Conservation (phyloP, 1,284 basidiomycete genomes). For the Sanghuangporus baumii region DNA sequence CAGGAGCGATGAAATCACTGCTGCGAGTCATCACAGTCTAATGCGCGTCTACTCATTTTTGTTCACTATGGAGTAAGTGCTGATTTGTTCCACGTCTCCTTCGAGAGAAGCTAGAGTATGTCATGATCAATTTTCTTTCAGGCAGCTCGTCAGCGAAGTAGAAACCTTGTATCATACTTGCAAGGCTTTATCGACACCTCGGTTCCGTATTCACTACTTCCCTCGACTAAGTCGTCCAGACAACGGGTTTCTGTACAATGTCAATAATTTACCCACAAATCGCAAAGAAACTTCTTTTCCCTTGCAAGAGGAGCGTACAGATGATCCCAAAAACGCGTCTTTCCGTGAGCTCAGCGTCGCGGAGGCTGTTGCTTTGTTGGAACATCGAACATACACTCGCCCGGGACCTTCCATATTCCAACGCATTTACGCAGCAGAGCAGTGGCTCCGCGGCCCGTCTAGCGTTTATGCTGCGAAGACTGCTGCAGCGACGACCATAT, state of each 20-base stretch:
- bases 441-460: constrained; percentile 22
- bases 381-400: constrained; percentile 20
- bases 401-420: constrained; percentile 21
- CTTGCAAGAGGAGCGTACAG: not conserved
- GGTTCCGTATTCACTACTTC: constrained; percentile 29
- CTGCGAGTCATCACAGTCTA: constrained; percentile 19
- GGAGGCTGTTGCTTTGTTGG: constrained; percentile 28
- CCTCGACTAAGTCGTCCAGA: constrained; percentile 21
- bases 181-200: constrained; percentile 5
- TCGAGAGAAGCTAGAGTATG: not conserved
- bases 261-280: not conserved
- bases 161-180: constrained; percentile 22
- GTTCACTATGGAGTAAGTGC: constrained; percentile 25
- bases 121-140: constrained; percentile 1
- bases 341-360: constrained; percentile 21
- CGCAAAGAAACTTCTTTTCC: not conserved
- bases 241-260: not conserved
- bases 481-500: constrained; percentile 26
- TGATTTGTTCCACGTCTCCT: not conserved
- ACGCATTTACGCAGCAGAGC: constrained; percentile 23
- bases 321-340: constrained; percentile 7
- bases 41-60: constrained; percentile 28
- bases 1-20: constrained; percentile 6
- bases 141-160: constrained; percentile 25
- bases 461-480: constrained; percentile 28